Base-by-base conservation (phyloP, 495 filamentous ascomycete genomes). In the Podospora anserina region DNA sequence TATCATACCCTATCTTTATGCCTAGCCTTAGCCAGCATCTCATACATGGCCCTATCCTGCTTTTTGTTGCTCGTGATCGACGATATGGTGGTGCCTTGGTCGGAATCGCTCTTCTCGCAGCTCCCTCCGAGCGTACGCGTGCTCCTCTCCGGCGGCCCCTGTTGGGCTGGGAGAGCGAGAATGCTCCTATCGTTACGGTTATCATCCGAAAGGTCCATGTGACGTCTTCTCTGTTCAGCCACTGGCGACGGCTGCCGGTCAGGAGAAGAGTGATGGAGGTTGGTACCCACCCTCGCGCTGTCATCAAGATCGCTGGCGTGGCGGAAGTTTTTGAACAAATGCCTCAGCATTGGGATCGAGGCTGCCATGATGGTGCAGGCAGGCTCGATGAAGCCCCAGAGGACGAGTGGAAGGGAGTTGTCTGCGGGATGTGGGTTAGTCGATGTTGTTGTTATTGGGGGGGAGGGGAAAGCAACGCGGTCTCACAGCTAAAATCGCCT, bases 301-400 rank as follows among this genome's bases (percentile, higher is more conserved):
- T 63, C 39, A 11, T 19, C 66, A 56, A 56, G 15, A 16, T 62
- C 20, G 58, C 16, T 63, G 27, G 61, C 4, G n/a, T 59, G 62
- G 56, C 63, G 61, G 28, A 61, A 7, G 16, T 34, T 39, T 28
- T 63, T 67, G 65, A 71, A 67, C 16, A 71, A 62, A 63, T 70
- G 69, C 55, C 77, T 73, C 49, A 78, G 68, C 27, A 75, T 67
- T 0, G 77, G 77, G 27, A 78, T 71, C 5, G 72, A 78, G 7
- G 77, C 72, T 34, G 74, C 77, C 30, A 75, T 74, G 54, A 78
- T 78, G 19, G 75, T 77, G 28, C 69, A 65, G 27, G 75, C 60
- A 15, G 73, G 66, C 63, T 79, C 76, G 28, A 71, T 68, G 57
- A 75, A 70, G 23, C 70, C 74, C 72, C 74, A 77, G 53, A 71